Conservation (phyloP, 345 rosid genomes). For the Citrus reticulata region DNA sequence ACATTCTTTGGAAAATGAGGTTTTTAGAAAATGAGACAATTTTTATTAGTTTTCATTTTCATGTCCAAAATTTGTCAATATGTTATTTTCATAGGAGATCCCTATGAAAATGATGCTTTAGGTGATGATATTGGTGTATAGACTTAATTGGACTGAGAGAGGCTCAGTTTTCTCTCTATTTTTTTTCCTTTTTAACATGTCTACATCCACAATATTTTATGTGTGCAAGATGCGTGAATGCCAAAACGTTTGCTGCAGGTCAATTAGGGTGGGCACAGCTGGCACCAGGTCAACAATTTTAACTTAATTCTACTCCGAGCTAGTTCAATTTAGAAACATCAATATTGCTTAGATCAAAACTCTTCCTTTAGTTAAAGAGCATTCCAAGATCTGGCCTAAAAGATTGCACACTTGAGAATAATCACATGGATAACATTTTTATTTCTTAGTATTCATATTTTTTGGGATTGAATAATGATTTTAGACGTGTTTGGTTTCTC, state of each 20-base stretch:
- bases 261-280: background rate
- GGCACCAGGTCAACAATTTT: background rate
- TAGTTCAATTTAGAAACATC: conserved; percentile 1
- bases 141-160: background rate
- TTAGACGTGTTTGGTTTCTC: conserved; percentile 6
- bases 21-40: background rate
- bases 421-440: background rate
- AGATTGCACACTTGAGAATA: background rate
- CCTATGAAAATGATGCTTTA: background rate
- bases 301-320: background rate
- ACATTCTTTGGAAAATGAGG: background rate
- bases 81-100: background rate
- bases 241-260: background rate
- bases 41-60: background rate
- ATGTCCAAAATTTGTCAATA: background rate
- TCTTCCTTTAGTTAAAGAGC: background rate
- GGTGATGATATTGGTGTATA: background rate
- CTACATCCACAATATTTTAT: background rate
- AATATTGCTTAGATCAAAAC: background rate
- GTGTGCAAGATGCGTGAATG: background rate
- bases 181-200: background rate
- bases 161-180: background rate
- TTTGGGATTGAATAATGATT: conserved; percentile 2
- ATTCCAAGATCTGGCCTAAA: background rate
- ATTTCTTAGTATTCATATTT: background rate